Evolutionary conservation across 2,329 filamentous ascomycete genomes (phyloP).

Genomic region (Colletotrichum sp.): DNA sequence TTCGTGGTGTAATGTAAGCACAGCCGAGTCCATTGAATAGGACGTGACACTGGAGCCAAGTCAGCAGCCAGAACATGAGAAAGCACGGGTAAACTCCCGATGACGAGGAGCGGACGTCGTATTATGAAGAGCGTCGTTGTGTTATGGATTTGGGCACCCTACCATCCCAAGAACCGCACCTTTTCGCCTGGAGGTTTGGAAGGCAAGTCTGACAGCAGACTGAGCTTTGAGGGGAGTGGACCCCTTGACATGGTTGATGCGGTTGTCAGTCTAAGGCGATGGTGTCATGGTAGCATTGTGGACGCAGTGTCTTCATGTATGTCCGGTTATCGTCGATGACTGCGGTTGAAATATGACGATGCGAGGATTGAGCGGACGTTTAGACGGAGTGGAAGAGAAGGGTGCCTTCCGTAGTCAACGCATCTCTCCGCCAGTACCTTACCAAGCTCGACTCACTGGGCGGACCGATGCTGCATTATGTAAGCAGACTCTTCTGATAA

Average conservation of each 20-base stretch:
- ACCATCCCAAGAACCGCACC: slow-evolving; percentile 93
- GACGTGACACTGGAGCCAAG: slow-evolving; percentile 48
- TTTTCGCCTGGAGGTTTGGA: slow-evolving; percentile 67
- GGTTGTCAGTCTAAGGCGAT: neutral
- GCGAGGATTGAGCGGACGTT: neutral
- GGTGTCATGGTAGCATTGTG: neutral
- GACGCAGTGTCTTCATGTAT: neutral
- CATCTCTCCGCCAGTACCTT: neutral
- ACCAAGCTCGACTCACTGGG: neutral
- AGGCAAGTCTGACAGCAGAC: slow-evolving; percentile 68
- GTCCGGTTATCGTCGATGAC: neutral
- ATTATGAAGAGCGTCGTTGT: neutral
- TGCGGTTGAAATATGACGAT: neutral
- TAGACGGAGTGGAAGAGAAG: too few relatives aligned
- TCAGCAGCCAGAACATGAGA: slow-evolving; percentile 23
- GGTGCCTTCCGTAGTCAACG: neutral
- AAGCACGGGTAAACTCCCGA: neutral
- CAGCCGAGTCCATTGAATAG: slow-evolving; percentile 60
- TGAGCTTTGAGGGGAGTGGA: slow-evolving; percentile 68
- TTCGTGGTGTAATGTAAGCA: slow-evolving; percentile 72
- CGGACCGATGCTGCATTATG: neutral
- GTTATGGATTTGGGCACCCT: slow-evolving; percentile 25
- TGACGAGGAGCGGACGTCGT: neutral
- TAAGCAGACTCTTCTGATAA: neutral
- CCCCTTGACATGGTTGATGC: slow-evolving; percentile 53